Evolutionary conservation across 768 basidiomycete species (phyloP).

Genomic region (Dentipellis fragilis): DNA sequence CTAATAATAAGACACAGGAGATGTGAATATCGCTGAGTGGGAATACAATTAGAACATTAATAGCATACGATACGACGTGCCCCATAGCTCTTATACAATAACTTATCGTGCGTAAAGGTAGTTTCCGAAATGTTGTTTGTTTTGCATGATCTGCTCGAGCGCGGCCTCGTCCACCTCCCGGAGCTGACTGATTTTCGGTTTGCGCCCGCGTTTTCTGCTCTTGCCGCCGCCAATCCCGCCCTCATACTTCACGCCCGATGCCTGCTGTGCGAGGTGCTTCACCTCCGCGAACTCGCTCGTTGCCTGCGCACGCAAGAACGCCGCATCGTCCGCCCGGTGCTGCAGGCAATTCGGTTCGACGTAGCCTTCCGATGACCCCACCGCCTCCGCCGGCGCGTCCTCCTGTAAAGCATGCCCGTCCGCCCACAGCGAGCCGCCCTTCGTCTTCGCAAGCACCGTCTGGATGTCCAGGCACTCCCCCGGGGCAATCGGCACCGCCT

Average conservation of each 20-base stretch:
- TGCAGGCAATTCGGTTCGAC: conserved; percentile 45
- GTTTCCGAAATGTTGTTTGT: too few relatives aligned
- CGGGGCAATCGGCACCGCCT: conserved; percentile 69
- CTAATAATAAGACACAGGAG: too few relatives aligned
- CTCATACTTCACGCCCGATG: conserved; percentile 30
- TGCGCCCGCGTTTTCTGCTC: conserved; percentile 14
- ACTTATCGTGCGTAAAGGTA: too few relatives aligned
- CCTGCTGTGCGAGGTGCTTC: conserved; percentile 51
- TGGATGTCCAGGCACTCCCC: conserved; percentile 82
- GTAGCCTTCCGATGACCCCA: conserved; percentile 34
- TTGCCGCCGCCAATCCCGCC: conserved; percentile 21
- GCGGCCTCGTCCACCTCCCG: neutral
- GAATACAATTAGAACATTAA: too few relatives aligned
- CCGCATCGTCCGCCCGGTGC: conserved; percentile 53
- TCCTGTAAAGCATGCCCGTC: conserved; percentile 48
- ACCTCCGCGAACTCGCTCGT: conserved; percentile 64
- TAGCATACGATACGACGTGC: too few relatives aligned
- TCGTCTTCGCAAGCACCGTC: conserved; percentile 54
- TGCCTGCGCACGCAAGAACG: conserved; percentile 72
- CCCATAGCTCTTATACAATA: too few relatives aligned
- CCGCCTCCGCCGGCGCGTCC: conserved; percentile 15
- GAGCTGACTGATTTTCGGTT: neutral
- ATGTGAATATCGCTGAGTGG: too few relatives aligned
- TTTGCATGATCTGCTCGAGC: too few relatives aligned
- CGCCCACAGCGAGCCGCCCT: conserved; percentile 54